A percentile compares a stretch with the other conserved stretches of the same genome.
These are phyloP conservation scores for Alternaria gaisen DNA, from an alignment of 2,329 filamentous ascomycete genomes.

Conservation along the genomic window DNA sequence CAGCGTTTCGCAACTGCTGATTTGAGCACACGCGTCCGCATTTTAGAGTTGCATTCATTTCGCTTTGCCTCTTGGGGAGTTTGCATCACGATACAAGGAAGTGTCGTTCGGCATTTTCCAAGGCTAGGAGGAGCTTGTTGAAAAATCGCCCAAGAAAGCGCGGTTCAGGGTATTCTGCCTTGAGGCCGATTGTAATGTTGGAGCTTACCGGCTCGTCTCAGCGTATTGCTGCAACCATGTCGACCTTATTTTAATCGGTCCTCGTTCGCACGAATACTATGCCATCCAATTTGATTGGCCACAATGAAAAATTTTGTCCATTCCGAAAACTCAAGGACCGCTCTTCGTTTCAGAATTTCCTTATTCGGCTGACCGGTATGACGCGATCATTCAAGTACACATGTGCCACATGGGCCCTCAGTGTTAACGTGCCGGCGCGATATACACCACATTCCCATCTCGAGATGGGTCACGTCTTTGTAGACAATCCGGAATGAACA, in stretches of 20 bases:
- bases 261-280: background rate
- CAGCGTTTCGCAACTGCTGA: background rate
- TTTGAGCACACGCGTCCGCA: background rate
- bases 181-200: background rate
- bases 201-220: background rate
- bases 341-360: background rate
- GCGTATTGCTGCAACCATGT: background rate
- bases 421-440: conserved; percentile 27
- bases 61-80: background rate
- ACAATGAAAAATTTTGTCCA: background rate
- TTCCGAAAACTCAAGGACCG: background rate
- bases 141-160: background rate
- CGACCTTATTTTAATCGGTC: background rate
- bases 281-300: background rate
- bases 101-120: background rate
- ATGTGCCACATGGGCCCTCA: conserved; percentile 23
- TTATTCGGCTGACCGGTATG: conserved; percentile 1
- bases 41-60: background rate
- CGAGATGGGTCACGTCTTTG: conserved; percentile 7
- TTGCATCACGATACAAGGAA: background rate
- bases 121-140: background rate
- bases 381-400: background rate
- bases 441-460: conserved; percentile 2
- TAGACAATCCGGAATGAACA: background rate
- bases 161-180: background rate